Evolutionary conservation across 164 flowering plant genomes (phyloP).

Genomic region (Berberis thunbergii): DNA sequence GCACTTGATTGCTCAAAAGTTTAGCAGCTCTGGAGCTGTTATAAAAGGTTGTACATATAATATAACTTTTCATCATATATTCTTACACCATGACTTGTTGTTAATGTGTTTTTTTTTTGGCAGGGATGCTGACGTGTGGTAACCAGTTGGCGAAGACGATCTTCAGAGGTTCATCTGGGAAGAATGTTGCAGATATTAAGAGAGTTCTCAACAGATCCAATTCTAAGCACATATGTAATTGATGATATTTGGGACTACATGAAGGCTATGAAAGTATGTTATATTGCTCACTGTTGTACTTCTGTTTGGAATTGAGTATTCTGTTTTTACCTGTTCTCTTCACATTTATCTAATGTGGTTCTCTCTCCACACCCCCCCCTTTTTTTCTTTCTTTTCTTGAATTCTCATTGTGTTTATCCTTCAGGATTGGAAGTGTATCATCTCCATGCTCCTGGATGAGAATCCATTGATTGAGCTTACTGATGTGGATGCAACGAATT

Average conservation of each 20-base stretch:
- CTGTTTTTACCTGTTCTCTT: background rate
- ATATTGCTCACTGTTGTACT: background rate
- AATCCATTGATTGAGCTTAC: conserved; percentile 74
- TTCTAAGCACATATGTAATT: conserved; percentile 73
- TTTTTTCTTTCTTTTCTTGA: background rate
- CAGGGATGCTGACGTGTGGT: conserved; percentile 6
- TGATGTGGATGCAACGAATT: conserved; percentile 85
- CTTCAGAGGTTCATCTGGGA: conserved; percentile 75
- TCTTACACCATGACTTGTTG: too few species aligned
- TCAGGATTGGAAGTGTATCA: conserved; percentile 96
- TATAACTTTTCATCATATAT: background rate
- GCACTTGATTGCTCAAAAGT: conserved; percentile 93
- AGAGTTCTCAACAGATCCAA: conserved; percentile 78
- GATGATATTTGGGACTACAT: conserved; percentile 98
- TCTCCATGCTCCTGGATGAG: conserved; percentile 88
- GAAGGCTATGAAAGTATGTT: conserved; percentile 88
- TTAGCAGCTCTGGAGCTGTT: conserved; percentile 55
- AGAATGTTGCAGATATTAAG: conserved; percentile 89
- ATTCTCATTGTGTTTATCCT: background rate
- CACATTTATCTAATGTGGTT: too few species aligned
- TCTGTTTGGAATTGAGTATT: background rate
- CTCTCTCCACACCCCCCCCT: background rate
- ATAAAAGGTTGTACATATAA: conserved; percentile 34
- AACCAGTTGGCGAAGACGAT: conserved; percentile 48
- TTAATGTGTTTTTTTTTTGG: background rate